Evolutionary conservation across 345 rosid species (phyloP), one percentile per base, ranked within the genome.

Genomic region (Eutrema yunnanense): DNA sequence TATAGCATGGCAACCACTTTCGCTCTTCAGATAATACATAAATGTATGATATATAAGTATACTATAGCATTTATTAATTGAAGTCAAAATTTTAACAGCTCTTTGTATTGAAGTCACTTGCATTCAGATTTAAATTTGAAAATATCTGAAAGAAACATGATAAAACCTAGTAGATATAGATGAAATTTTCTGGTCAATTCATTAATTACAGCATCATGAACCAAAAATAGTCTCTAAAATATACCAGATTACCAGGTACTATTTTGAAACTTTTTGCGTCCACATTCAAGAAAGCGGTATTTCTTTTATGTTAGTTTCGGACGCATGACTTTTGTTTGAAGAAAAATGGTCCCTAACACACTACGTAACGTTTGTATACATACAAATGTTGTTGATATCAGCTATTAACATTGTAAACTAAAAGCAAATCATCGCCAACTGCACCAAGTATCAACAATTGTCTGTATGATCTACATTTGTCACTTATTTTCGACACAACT

Each of bases 1-100:
- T 44, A 61, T 29, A 53, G 64, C 56, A 61, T 60, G 41, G 16
- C 64, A 62, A 68, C 74, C 29, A 50, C 40, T 59, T 73, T 19
- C 36, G 40, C 12, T 62, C 34, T 8, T 27, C 8, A 34, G 9
- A 26, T 44, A 29, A 6, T 27, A 44, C 33, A 29, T 50, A 12
- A 6, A 14, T 46, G 16, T 48, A 64, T 42, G 8, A 26, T 4
- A 57, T 43, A 26, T 5, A 51, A 6, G 6, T 69, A 6, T 49
- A 9, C 0, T 42, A 42, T 10, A 2, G 4, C 5, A 13, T 60
- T 13, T 29, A 30, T 46, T 65, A 26, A 5, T 0, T 47, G 12
- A 46, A 65, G 66, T 65, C 59, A 65, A 56, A 14, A 64, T 30
- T 29, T 13, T 38, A 2, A n/a, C 22, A 19, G 26, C 26, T 22